Conservation (phyloP, 495 filamentous ascomycete species). For the Tuber microsphaerosporum region DNA sequence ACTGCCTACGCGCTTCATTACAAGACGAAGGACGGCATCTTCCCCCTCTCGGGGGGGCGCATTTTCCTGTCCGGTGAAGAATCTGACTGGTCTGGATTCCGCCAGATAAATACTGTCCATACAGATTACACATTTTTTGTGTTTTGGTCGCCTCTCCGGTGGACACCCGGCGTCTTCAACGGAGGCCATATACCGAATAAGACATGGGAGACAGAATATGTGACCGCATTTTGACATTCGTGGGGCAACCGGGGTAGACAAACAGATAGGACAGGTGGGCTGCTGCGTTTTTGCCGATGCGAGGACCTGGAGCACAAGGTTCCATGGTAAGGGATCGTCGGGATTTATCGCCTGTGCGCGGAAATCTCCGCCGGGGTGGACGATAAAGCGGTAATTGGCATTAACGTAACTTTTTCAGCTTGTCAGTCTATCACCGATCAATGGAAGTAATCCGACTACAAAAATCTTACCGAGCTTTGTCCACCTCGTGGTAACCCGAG, state of each 20-base stretch:
- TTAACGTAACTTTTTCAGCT: constrained; percentile 65
- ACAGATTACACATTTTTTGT: constrained; percentile 95
- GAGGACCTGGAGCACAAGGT: constrained; percentile 79
- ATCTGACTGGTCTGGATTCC: constrained; percentile 83
- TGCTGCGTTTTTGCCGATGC: constrained; percentile 83
- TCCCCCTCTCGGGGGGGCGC: constrained; percentile 70
- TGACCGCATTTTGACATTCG: constrained; percentile 97
- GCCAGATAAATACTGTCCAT: constrained; percentile 80
- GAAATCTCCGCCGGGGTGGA: constrained; percentile 74
- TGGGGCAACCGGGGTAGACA: constrained; percentile 78
- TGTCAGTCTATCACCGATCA: constrained; percentile 14
- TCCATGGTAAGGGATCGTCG: constrained; percentile 87
- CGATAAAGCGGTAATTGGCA: constrained; percentile 95
- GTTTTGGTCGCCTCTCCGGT: constrained; percentile 66
- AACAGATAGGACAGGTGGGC: constrained; percentile 84
- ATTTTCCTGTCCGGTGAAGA: constrained; percentile 83
- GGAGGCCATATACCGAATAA: constrained; percentile 93
- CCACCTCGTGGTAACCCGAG: constrained; percentile 81
- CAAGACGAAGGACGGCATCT: constrained; percentile 79
- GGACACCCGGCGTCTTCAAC: constrained; percentile 55
- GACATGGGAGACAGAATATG: constrained; percentile 90
- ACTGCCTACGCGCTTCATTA: constrained; percentile 68
- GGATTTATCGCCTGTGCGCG: constrained; percentile 72
- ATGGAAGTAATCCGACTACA: constrained; percentile 3
- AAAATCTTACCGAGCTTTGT: constrained; percentile 67